Evolutionary conservation across 768 basidiomycete species (phyloP).

Genomic region (Fistulinella prunicolor): DNA sequence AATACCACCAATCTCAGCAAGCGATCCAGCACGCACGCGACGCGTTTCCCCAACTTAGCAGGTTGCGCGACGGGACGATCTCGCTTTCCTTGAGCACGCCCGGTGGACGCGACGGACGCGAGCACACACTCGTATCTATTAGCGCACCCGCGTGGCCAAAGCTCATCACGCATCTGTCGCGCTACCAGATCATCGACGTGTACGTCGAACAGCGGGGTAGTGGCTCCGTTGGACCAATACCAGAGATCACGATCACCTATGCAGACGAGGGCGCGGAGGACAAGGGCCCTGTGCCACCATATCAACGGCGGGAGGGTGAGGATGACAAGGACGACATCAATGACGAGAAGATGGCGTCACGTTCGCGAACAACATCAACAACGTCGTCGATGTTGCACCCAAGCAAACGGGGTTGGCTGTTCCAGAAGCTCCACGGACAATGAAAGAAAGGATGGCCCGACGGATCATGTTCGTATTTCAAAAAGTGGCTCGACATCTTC

Average conservation of each 20-base stretch:
- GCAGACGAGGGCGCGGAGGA: constrained; percentile 16
- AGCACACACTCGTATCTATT: constrained; percentile 43
- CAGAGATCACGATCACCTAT: constrained; percentile 29
- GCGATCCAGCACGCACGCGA: constrained; percentile 50
- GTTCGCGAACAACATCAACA: background rate
- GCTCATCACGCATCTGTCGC: constrained; percentile 38
- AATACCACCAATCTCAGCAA: constrained; percentile 31
- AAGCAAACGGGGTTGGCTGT: constrained; percentile 15
- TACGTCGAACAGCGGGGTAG: constrained; percentile 16
- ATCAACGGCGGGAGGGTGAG: constrained; percentile 19
- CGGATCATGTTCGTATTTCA: no score
- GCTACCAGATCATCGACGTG: constrained; percentile 50
- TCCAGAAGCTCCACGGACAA: constrained; percentile 10
- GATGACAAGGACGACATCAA: background rate
- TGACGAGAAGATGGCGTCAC: constrained; percentile 16
- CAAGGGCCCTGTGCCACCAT: constrained; percentile 38
- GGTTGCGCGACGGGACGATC: constrained; percentile 40
- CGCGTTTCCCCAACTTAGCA: constrained; percentile 44
- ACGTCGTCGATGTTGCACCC: background rate
- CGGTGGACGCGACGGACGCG: constrained; percentile 15
- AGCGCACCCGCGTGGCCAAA: constrained; percentile 50
- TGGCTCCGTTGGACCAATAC: constrained; percentile 11
- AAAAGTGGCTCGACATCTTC: no score
- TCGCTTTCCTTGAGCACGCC: constrained; percentile 41
- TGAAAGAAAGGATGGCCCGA: no score